These are phyloP conservation scores for Xylaria scruposa DNA, from an alignment of 495 filamentous ascomycete genomes.

Conservation along the genomic window DNA sequence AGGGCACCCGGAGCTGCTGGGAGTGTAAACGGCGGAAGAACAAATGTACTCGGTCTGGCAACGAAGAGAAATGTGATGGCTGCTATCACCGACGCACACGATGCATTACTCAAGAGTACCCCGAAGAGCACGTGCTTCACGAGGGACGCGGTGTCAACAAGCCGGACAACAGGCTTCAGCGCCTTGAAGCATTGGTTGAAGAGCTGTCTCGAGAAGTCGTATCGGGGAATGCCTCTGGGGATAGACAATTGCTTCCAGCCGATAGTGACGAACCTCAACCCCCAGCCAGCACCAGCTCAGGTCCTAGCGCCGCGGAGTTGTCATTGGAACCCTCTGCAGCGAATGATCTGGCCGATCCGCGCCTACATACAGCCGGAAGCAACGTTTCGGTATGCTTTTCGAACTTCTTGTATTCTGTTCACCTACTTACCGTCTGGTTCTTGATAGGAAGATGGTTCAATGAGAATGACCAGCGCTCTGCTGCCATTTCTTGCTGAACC, in stretches of 20 bases:
- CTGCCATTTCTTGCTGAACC: conserved; percentile 18
- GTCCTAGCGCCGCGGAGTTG: neutral
- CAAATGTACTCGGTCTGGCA: conserved; percentile 46
- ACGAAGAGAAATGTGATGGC: conserved; percentile 47
- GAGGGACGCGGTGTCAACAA: conserved; percentile 36
- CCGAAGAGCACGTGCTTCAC: conserved; percentile 34
- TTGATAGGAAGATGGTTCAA: neutral
- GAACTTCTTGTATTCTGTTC: neutral
- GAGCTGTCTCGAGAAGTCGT: neutral
- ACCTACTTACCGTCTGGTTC: neutral
- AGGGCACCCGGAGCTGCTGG: conserved; percentile 60
- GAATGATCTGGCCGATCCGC: neutral
- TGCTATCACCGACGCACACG: conserved; percentile 48
- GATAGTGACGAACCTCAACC: neutral
- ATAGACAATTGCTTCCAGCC: neutral
- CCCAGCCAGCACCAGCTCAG: neutral
- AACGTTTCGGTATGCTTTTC: neutral
- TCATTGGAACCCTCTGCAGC: neutral
- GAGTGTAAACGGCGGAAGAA: conserved; percentile 60
- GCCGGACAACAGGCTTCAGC: conserved; percentile 30
- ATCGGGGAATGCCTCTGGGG: neutral
- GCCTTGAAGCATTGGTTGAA: conserved; percentile 15
- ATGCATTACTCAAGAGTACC: conserved; percentile 49
- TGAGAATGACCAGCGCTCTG: neutral
- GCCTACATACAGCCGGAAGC: neutral